Evolutionary conservation across 2,329 filamentous ascomycete species (phyloP).

Genomic region (Chaetomium sp.): DNA sequence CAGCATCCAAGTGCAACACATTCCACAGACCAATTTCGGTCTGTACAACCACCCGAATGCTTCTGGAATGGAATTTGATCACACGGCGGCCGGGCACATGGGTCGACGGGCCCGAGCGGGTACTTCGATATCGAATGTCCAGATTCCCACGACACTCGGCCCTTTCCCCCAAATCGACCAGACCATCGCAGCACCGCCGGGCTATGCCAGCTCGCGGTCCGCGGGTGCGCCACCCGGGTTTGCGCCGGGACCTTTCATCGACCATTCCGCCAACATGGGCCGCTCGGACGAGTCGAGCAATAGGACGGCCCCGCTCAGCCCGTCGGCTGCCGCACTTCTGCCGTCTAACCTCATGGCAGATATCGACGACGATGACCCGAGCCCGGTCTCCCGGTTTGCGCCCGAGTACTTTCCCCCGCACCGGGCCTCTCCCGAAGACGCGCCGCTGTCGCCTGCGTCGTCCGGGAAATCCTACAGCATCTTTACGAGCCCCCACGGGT

Average conservation of each 20-base stretch:
- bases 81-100: constrained; percentile 34
- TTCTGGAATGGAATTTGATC: constrained; percentile 43
- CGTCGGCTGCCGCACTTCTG: constrained; percentile 66
- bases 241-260: constrained; percentile 47
- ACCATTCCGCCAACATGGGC: constrained; percentile 37
- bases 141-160: constrained; percentile 30
- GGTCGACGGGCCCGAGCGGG: constrained; percentile 44
- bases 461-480: constrained; percentile 51
- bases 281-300: constrained; percentile 56
- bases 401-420: constrained; percentile 33
- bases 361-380: constrained; percentile 54
- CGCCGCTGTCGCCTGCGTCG: constrained; percentile 55
- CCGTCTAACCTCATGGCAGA: constrained; percentile 64
- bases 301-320: constrained; percentile 62
- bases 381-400: constrained; percentile 30
- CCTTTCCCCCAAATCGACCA: constrained; percentile 36
- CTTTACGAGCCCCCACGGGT: constrained; percentile 56
- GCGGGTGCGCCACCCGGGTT: constrained; percentile 42
- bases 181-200: constrained; percentile 33
- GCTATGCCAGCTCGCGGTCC: constrained; percentile 40
- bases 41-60: constrained; percentile 42
- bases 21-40: constrained; percentile 27
- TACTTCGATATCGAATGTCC: constrained; percentile 40
- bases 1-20: constrained; percentile 39
- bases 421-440: constrained; percentile 34